These are phyloP conservation scores for Carnegiea gigantea DNA, from an alignment of 179 eudicot genomes.

Conservation along the genomic window DNA sequence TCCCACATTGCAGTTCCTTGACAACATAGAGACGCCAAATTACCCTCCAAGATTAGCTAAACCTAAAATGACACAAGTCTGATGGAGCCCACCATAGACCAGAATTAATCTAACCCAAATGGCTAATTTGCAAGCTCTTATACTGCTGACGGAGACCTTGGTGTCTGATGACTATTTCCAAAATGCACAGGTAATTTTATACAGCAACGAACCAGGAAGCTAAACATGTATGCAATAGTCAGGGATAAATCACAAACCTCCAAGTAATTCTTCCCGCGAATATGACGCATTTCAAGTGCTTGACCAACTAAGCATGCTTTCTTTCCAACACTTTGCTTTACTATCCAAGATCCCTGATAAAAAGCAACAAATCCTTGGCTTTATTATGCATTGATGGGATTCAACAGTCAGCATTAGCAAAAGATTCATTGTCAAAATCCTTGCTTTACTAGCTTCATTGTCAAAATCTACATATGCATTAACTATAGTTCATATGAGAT, in stretches of 20 bases:
- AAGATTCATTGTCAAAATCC: background rate
- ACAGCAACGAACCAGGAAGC: background rate
- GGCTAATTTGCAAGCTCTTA: background rate
- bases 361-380: background rate
- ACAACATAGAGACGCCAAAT: too few species aligned
- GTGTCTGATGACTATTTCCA: background rate
- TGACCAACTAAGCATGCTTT: slow-evolving; percentile 68
- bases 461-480: too few species aligned
- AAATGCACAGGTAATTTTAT: background rate
- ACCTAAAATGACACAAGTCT: too few species aligned
- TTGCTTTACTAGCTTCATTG: too few species aligned
- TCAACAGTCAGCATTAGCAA: too few species aligned
- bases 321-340: slow-evolving; percentile 71
- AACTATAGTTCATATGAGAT: too few species aligned
- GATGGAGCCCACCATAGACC: background rate
- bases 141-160: background rate
- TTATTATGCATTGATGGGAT: background rate
- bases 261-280: slow-evolving; percentile 61
- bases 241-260: slow-evolving; percentile 38
- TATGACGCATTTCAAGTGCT: slow-evolving; percentile 52
- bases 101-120: background rate
- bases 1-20: background rate
- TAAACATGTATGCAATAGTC: background rate
- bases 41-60: too few species aligned
- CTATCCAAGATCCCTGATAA: slow-evolving; percentile 67